phyloP scores from a whole-genome alignment of 2,329 filamentous ascomycete species.

The Leptographium wingfieldii region DNA sequence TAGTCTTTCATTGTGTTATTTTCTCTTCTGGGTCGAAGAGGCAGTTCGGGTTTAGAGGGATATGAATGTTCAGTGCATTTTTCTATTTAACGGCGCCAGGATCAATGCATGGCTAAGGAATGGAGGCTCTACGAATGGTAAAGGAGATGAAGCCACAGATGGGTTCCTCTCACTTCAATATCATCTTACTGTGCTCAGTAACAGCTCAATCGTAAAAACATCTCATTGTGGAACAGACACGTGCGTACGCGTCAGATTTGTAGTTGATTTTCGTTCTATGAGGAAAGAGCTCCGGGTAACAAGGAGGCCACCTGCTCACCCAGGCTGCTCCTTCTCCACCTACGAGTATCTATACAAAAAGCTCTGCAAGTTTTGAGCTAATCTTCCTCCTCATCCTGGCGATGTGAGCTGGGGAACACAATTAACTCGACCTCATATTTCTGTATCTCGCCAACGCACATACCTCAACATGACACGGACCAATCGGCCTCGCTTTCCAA shows the following conservation, averaged over 20 bases:
- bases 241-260: conserved; percentile 6
- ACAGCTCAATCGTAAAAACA: background rate
- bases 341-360: background rate
- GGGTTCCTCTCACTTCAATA: background rate
- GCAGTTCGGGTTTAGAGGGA: background rate
- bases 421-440: too few relatives aligned
- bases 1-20: background rate
- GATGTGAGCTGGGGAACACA: too few relatives aligned
- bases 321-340: background rate
- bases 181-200: too few relatives aligned
- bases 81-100: background rate
- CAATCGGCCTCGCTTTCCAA: background rate
- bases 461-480: background rate
- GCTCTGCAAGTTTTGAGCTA: background rate
- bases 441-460: too few relatives aligned
- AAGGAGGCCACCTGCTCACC: background rate
- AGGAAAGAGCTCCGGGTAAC: conserved; percentile 1
- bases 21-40: background rate
- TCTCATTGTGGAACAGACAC: background rate
- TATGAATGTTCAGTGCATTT: background rate
- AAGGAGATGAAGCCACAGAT: background rate
- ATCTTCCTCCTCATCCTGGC: too few relatives aligned
- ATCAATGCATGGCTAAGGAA: background rate
- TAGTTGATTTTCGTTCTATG: background rate
- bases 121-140: background rate